A percentile compares a stretch with the other conserved stretches of the same genome.
Conservation (phyloP, 192 early-diverging fungal species). For the Mortierella hygrophila region DNA sequence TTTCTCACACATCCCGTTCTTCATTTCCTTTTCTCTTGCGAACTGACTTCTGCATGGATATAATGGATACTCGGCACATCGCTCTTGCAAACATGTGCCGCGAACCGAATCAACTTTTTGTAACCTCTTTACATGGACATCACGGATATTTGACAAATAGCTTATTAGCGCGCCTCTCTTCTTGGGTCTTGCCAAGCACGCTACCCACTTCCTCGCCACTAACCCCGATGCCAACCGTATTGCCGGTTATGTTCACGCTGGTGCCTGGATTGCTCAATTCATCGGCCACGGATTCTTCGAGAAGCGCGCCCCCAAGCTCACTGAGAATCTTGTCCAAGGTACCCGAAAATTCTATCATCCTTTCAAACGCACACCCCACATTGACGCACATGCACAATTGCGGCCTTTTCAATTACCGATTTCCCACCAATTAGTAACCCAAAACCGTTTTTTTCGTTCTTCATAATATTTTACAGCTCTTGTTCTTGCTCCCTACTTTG, state of each 20-base stretch:
- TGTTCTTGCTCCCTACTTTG: slow-evolving; percentile 95
- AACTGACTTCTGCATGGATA: background rate
- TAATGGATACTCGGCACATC: too few species aligned
- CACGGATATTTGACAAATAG: slow-evolving; percentile 15
- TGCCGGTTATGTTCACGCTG: slow-evolving; percentile 73
- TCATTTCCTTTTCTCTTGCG: slow-evolving; percentile 17
- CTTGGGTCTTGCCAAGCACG: slow-evolving; percentile 71
- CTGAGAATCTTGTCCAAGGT: slow-evolving; percentile 91
- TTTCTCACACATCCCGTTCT: slow-evolving; percentile 25
- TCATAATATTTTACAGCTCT: slow-evolving; percentile 65
- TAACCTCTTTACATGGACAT: background rate
- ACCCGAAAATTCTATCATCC: background rate
- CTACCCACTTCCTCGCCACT: slow-evolving; percentile 69
- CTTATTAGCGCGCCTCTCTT: slow-evolving; percentile 71
- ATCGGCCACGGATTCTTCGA: slow-evolving; percentile 91
- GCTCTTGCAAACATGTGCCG: background rate
- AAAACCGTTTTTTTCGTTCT: slow-evolving; percentile 22
- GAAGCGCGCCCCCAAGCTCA: slow-evolving; percentile 86
- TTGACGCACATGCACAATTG: background rate
- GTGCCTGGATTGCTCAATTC: slow-evolving; percentile 91
- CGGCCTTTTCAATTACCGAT: background rate
- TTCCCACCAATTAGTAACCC: background rate
- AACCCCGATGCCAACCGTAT: slow-evolving; percentile 64
- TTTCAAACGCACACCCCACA: too few species aligned
- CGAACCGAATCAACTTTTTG: background rate